Conservation (phyloP, 2,329 filamentous ascomycete genomes). For the Exophiala mesophila region DNA sequence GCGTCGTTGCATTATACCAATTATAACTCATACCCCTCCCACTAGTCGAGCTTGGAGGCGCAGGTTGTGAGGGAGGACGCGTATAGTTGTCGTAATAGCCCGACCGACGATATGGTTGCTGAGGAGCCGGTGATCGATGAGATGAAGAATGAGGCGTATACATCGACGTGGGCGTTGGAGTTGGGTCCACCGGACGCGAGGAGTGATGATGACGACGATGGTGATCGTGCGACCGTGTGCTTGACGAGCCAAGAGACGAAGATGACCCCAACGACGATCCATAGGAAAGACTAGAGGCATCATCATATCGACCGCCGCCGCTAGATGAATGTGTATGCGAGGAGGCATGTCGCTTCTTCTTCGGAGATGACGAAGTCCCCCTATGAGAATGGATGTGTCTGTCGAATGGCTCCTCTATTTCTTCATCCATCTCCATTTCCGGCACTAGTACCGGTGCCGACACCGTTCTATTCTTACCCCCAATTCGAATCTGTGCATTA, state of each 20-base stretch:
- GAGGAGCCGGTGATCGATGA: neutral
- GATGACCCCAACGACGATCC: conserved; percentile 3
- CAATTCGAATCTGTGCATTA: conserved; percentile 2
- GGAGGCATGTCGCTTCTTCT: neutral
- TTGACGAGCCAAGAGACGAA: conserved; percentile 1
- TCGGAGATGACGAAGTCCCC: too few relatives aligned
- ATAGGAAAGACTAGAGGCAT: neutral
- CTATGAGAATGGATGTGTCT: neutral
- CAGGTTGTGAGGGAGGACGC: neutral
- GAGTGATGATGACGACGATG: neutral
- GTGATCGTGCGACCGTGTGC: conserved; percentile 1
- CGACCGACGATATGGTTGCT: conserved; percentile 1
- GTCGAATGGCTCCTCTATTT: neutral
- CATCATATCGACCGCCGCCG: neutral
- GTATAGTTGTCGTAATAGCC: conserved; percentile 2
- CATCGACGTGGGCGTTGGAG: neutral
- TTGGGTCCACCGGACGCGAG: neutral
- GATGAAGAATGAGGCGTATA: conserved; percentile 1
- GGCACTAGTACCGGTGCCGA: conserved; percentile 8
- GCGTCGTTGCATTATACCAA: conserved; percentile 23
- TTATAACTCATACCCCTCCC: conserved; percentile 19
- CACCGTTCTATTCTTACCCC: conserved; percentile 10
- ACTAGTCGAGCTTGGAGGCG: conserved; percentile 2
- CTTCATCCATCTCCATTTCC: neutral
- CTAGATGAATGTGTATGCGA: neutral